Percentiles rank a stretch among this genome's conserved stretches.
Conservation (phyloP, 2,329 filamentous ascomycete genomes). For the Thermothelomyces thermophilus region DNA sequence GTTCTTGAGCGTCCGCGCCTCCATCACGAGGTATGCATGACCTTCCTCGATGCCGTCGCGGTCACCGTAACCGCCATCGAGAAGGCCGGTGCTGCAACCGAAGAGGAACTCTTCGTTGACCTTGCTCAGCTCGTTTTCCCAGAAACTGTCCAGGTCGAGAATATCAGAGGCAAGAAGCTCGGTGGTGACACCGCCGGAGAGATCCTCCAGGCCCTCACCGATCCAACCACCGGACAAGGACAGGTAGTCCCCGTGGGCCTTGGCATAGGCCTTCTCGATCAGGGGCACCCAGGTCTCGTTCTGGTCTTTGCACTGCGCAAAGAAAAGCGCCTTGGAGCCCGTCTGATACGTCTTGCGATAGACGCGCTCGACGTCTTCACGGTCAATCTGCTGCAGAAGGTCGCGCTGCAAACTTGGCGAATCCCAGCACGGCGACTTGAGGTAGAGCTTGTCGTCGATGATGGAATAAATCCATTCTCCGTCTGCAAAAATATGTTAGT, state of each 20-base stretch:
- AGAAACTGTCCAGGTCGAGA: slow-evolving; percentile 70
- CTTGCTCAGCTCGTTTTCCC: slow-evolving; percentile 69
- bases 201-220: slow-evolving; percentile 53
- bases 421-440: slow-evolving; percentile 77
- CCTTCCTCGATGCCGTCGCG: slow-evolving; percentile 51
- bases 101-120: slow-evolving; percentile 75
- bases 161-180: slow-evolving; percentile 62
- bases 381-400: slow-evolving; percentile 67
- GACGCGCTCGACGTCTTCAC: slow-evolving; percentile 56
- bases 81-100: slow-evolving; percentile 48
- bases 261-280: slow-evolving; percentile 74
- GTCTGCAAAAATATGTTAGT: slow-evolving; percentile 39
- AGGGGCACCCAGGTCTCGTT: slow-evolving; percentile 78
- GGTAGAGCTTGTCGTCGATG: slow-evolving; percentile 83
- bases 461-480: slow-evolving; percentile 91
- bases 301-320: slow-evolving; percentile 65
- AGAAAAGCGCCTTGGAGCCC: slow-evolving; percentile 68
- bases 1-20: slow-evolving; percentile 47
- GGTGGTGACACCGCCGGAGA: slow-evolving; percentile 60
- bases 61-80: slow-evolving; percentile 40
- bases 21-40: slow-evolving; percentile 57
- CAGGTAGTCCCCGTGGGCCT: slow-evolving; percentile 72
- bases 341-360: slow-evolving; percentile 67
- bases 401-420: slow-evolving; percentile 69
- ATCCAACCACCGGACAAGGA: slow-evolving; percentile 67